A percentile compares a stretch with the other conserved stretches of the same genome.
phyloP scores from a whole-genome alignment of 2,329 filamentous ascomycete species.

The Fusarium fracticaudum region DNA sequence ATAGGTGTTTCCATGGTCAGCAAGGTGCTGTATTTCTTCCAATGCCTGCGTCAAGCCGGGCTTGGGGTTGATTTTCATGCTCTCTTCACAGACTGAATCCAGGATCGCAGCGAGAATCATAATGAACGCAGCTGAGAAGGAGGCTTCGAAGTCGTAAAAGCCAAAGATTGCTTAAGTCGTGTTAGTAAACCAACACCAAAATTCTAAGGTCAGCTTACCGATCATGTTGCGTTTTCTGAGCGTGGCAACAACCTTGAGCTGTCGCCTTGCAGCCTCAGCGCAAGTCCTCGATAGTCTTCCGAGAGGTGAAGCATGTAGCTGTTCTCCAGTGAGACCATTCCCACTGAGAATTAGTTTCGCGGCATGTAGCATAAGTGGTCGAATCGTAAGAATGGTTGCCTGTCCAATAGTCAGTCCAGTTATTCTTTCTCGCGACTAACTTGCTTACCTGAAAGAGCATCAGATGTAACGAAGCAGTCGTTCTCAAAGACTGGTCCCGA shows the following conservation, averaged over 20 bases:
- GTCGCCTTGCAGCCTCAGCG: slow-evolving; percentile 43
- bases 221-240: slow-evolving; percentile 45
- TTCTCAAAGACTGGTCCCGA: slow-evolving; percentile 43
- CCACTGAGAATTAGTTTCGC: slow-evolving; percentile 43
- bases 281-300: slow-evolving; percentile 43
- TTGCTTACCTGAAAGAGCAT: slow-evolving; percentile 46
- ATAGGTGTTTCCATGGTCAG: slow-evolving; percentile 41
- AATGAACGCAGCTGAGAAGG: slow-evolving; percentile 42
- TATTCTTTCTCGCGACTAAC: fast-evolving
- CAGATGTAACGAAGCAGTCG: slow-evolving; percentile 45
- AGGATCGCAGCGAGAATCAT: slow-evolving; percentile 41
- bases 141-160: slow-evolving; percentile 42
- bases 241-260: slow-evolving; percentile 43
- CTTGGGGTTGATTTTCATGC: slow-evolving; percentile 37
- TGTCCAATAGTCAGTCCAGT: slow-evolving; percentile 5
- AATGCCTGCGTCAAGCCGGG: slow-evolving; percentile 41
- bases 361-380: slow-evolving; percentile 44
- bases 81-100: slow-evolving; percentile 41
- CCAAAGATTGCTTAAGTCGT: slow-evolving; percentile 30
- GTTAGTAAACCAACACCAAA: background rate
- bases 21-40: slow-evolving; percentile 44
- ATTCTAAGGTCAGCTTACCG: background rate
- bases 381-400: slow-evolving; percentile 45
- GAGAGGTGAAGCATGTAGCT: slow-evolving; percentile 40
- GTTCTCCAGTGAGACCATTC: slow-evolving; percentile 32